Evolutionary conservation across 257 asterid species (phyloP).

Genomic region (Fraxinus quadrangulata): DNA sequence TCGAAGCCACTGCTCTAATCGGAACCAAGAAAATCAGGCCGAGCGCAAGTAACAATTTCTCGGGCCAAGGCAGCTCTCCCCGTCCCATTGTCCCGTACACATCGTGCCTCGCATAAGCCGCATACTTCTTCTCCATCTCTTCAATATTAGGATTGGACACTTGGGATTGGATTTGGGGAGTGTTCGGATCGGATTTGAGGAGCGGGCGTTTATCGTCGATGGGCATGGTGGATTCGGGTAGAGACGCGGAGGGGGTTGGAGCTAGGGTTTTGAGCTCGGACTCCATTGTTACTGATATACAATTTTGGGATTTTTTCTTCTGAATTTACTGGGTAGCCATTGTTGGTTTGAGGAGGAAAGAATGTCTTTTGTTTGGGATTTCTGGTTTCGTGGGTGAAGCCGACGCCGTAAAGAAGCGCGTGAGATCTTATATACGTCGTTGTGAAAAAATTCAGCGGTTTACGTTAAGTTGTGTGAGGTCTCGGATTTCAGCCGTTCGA

Average conservation of each 20-base stretch:
- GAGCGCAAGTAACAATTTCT: slow-evolving; percentile 58
- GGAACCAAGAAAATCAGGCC: slow-evolving; percentile 67
- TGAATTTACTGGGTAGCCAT: slow-evolving; percentile 35
- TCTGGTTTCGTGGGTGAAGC: slow-evolving; percentile 23
- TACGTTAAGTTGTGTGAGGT: slow-evolving; percentile 10
- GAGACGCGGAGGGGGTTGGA: slow-evolving; percentile 34
- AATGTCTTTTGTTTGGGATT: background rate
- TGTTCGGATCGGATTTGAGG: slow-evolving; percentile 50
- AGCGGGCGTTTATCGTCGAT: slow-evolving; percentile 64
- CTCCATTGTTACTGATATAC: slow-evolving; percentile 43
- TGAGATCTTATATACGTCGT: background rate
- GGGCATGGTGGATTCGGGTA: slow-evolving; percentile 33
- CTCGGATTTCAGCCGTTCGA: background rate
- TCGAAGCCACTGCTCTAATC: slow-evolving; percentile 54
- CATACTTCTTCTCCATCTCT: slow-evolving; percentile 73
- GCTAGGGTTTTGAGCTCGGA: slow-evolving; percentile 60
- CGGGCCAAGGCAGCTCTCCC: slow-evolving; percentile 60
- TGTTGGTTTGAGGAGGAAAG: slow-evolving; percentile 21
- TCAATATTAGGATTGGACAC: slow-evolving; percentile 40
- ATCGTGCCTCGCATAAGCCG: slow-evolving; percentile 70
- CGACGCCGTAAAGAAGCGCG: slow-evolving; percentile 24
- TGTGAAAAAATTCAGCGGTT: background rate
- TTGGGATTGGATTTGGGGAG: slow-evolving; percentile 22
- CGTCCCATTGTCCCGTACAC: slow-evolving; percentile 82
- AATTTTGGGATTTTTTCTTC: background rate